Evolutionary conservation across 208 protist species (phyloP), one percentile per base, ranked within the genome.

Genomic region (Phytomonas sp.): DNA sequence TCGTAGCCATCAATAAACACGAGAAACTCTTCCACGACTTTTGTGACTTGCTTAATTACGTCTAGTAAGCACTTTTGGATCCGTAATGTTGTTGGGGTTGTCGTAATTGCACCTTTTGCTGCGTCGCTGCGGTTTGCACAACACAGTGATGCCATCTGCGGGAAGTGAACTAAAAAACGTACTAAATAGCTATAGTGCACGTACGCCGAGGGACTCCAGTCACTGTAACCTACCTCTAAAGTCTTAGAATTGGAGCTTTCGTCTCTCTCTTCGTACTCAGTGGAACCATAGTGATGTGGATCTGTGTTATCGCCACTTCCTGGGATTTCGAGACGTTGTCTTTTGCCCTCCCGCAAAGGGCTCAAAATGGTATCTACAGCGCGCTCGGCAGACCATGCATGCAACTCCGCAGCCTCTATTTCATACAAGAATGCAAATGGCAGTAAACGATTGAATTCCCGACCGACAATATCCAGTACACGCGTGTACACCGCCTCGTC

Each of bases 131-230:
- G 59, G n/a, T 67, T 59, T 29, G 64, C 46, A 67, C 88, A 91
- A 28, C 78, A 83, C 43, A 96, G 70, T 28, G 82, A 76, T 30
- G 85, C 78, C 7, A 96, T 68, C 74, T 96, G 91, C 36, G 91
- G 91, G 60, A 91, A 83, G 37, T 96, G 91, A 32, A 87, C 79
- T 37, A 94, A 83, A 36, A 96, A 84, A 9, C 91, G 88, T 8
- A 93, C 82, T 17, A 96, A 77, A 68, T 94, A 94, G 15, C 75
- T 76, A 61, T 87, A 83, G 69, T 96, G 91, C 2, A 81, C 36
- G 37, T 72, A 37, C 9, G 69, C 67, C 20, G 65, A n/a, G 17
- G 46, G 46, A 56, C 26, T 56, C 46, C 46, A 56, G 30, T 37
- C 65, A 28, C 23, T n/a, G 13, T 36, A 26, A 28, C 60, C 64